phyloP scores from a whole-genome alignment of 1,284 basidiomycete genomes.

The Marasmius sp. region DNA sequence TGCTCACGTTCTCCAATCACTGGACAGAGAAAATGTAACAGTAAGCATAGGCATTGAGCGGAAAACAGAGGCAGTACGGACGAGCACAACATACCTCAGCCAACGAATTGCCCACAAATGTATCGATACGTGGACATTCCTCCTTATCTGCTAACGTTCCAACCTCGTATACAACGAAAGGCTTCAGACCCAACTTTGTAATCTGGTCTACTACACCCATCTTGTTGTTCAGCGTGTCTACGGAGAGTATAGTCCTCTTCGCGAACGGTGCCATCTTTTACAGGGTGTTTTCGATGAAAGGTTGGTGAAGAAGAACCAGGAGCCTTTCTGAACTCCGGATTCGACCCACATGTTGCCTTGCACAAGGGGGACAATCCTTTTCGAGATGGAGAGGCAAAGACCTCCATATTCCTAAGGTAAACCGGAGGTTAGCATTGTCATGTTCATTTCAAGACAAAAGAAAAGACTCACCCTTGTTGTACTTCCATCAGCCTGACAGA shows the following conservation, averaged over 20 bases:
- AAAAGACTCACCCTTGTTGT: slow-evolving; percentile 71
- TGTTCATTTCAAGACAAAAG: neutral
- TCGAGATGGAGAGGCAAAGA: slow-evolving; percentile 91
- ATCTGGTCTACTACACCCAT: slow-evolving; percentile 82
- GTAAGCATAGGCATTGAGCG: slow-evolving; percentile 2
- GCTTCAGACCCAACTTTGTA: slow-evolving; percentile 79
- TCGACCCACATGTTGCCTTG: slow-evolving; percentile 99
- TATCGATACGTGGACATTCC: slow-evolving; percentile 88
- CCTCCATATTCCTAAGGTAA: slow-evolving; percentile 89
- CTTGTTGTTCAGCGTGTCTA: slow-evolving; percentile 82
- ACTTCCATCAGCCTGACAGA: slow-evolving; percentile 97
- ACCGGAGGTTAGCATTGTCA: slow-evolving; percentile 5
- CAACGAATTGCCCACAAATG: slow-evolving; percentile 92
- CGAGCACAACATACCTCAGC: slow-evolving; percentile 60
- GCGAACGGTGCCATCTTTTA: slow-evolving; percentile 78
- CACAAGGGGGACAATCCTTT: slow-evolving; percentile 96
- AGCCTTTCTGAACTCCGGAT: slow-evolving; percentile 88
- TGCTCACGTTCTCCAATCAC: slow-evolving; percentile 97
- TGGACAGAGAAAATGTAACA: slow-evolving; percentile 29
- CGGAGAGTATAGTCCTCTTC: slow-evolving; percentile 82
- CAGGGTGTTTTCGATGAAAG: slow-evolving; percentile 70
- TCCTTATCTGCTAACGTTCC: slow-evolving; percentile 80
- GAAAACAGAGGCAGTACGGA: slow-evolving; percentile 29
- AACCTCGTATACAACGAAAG: slow-evolving; percentile 78
- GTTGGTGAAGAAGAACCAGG: slow-evolving; percentile 95